phyloP scores from a whole-genome alignment of 495 filamentous ascomycete species.

The Pseudevernia furfuracea region DNA sequence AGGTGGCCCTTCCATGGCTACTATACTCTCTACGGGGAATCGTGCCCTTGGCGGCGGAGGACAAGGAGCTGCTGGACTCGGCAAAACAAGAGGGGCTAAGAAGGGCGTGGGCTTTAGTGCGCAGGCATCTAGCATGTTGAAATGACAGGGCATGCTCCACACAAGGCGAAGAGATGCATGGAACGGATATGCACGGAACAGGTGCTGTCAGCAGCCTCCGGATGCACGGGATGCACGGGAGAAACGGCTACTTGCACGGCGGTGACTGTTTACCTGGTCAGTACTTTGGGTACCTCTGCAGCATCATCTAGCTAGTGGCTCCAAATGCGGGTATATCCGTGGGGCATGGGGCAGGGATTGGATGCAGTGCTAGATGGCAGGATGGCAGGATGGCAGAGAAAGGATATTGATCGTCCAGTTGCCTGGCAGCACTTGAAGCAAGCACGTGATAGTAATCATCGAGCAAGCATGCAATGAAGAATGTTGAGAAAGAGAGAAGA shows the following conservation, averaged over 20 bases:
- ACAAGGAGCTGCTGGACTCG: slow-evolving; percentile 8
- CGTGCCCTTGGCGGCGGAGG: slow-evolving; percentile 10
- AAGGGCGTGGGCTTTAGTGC: slow-evolving; percentile 12
- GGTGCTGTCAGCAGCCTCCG: neutral
- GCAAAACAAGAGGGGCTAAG: slow-evolving; percentile 18
- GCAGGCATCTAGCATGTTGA: slow-evolving; percentile 3
- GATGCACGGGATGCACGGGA: neutral
- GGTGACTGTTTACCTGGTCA: slow-evolving; percentile 7
- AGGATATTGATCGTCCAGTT: neutral
- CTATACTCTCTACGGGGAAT: slow-evolving; percentile 15
- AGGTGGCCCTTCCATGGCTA: slow-evolving; percentile 17
- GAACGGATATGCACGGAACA: neutral
- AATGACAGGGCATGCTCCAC: slow-evolving; percentile 1
- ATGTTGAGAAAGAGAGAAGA: neutral
- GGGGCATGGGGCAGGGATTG: neutral
- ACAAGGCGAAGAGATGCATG: neutral
- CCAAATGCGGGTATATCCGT: slow-evolving; percentile 10
- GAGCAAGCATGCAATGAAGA: neutral
- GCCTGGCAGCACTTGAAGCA: neutral
- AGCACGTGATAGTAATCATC: neutral
- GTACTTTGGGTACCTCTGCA: slow-evolving; percentile 7
- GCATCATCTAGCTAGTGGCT: neutral
- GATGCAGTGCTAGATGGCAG: neutral
- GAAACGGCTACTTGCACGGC: neutral
- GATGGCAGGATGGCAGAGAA: neutral